These are phyloP conservation scores for Thelonectria olida DNA, from an alignment of 2,329 filamentous ascomycete genomes.

Conservation along the genomic window DNA sequence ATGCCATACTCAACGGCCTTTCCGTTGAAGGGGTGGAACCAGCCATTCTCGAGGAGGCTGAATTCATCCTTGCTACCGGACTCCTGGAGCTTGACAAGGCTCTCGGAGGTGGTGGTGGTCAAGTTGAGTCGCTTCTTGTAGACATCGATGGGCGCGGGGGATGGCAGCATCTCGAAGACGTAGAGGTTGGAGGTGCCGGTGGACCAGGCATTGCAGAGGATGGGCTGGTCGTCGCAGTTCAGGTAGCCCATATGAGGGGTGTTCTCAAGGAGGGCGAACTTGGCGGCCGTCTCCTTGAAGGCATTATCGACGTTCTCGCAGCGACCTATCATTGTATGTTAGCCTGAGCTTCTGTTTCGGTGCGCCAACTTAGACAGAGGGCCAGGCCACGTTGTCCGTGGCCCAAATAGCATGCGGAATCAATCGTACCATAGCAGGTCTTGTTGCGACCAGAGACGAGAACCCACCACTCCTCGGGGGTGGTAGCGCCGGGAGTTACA, in stretches of 20 bases:
- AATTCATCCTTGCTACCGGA: conserved; percentile 60
- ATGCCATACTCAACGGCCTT: conserved; percentile 69
- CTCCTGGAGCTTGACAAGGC: conserved; percentile 68
- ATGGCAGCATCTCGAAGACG: conserved; percentile 73
- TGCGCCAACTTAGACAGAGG: conserved; percentile 5
- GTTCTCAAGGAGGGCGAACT: conserved; percentile 69
- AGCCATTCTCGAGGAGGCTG: conserved; percentile 61
- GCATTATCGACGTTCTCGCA: conserved; percentile 72
- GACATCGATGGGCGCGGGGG: conserved; percentile 70
- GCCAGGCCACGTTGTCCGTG: conserved; percentile 2
- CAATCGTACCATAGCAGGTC: conserved; percentile 72
- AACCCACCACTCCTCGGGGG: conserved; percentile 80
- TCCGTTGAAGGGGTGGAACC: conserved; percentile 82
- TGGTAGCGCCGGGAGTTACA: conserved; percentile 65
- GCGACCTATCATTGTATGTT: conserved; percentile 58
- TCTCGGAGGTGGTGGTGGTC: conserved; percentile 71
- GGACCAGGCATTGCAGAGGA: conserved; percentile 80
- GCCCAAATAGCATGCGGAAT: not conserved
- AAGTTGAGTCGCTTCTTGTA: conserved; percentile 74
- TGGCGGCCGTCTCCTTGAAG: conserved; percentile 71
- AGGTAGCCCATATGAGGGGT: conserved; percentile 74
- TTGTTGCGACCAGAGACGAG: conserved; percentile 79
- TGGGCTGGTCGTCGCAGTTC: conserved; percentile 78
- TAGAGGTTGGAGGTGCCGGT: conserved; percentile 71
- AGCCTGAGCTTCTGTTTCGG: conserved; percentile 23